Conservation (phyloP, 208 protist species). For the Lotmaria passim region DNA sequence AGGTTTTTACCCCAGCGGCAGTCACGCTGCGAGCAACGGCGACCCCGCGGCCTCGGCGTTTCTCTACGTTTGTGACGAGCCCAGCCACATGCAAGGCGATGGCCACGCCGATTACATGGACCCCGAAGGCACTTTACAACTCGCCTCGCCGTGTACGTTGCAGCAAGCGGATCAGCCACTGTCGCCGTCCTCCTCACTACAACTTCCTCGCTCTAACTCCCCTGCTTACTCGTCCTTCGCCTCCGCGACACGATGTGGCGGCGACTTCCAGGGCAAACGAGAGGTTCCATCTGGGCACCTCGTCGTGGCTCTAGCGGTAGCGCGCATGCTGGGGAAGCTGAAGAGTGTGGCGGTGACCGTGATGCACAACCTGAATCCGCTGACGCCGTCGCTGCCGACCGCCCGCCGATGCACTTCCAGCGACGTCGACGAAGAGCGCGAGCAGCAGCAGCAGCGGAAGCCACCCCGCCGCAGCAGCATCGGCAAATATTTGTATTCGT, state of each 20-base stretch:
- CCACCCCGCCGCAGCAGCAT: neutral
- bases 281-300: constrained; percentile 12
- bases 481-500: neutral
- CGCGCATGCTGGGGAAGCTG: constrained; percentile 15
- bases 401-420: neutral
- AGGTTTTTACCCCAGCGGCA: neutral
- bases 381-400: constrained; percentile 18
- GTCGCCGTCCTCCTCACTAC: neutral
- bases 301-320: constrained; percentile 16
- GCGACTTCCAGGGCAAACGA: neutral
- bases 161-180: neutral
- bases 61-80: neutral
- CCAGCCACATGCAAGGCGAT: neutral
- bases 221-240: neutral
- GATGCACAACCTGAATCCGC: constrained; percentile 3
- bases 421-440: neutral
- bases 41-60: neutral
- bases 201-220: neutral
- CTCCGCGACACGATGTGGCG: neutral
- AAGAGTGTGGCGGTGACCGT: constrained; percentile 1
- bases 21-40: neutral
- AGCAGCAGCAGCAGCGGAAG: too few relatives aligned
- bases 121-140: too few relatives aligned
- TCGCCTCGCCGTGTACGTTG: neutral
- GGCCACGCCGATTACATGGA: neutral